Conservation (phyloP, 805 yeast genomes). For the Sugiyamaella chiloensis region DNA sequence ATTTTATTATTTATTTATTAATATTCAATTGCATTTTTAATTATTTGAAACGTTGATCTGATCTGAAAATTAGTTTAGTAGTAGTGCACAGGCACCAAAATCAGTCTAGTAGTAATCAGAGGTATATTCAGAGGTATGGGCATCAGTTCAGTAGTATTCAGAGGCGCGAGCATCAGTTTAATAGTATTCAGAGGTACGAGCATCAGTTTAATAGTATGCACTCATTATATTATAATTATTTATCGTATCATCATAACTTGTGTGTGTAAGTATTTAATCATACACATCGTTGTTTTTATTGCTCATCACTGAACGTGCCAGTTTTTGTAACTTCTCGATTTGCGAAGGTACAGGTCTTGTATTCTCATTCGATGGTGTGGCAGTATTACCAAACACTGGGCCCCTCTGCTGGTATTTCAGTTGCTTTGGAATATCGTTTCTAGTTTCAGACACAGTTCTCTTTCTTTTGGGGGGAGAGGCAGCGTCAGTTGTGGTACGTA, state of each 20-base stretch:
- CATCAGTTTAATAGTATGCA: too few relatives aligned
- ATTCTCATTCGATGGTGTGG: neutral
- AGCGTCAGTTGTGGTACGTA: too few relatives aligned
- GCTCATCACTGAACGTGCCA: conserved; percentile 6
- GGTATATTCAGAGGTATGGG: too few relatives aligned
- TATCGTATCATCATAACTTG: neutral
- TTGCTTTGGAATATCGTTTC: neutral
- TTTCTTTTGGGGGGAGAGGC: conserved; percentile 4
- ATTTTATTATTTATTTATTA: neutral
- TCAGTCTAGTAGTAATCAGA: too few relatives aligned
- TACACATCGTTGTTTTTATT: conserved; percentile 1
- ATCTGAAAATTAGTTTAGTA: too few relatives aligned
- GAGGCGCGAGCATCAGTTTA: too few relatives aligned
- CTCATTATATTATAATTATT: too few relatives aligned
- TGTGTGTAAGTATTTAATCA: neutral
- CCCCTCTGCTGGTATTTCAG: neutral
- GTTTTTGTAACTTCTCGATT: conserved; percentile 9
- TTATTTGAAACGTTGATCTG: too few relatives aligned
- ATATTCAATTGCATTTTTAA: neutral
- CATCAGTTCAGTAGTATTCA: too few relatives aligned
- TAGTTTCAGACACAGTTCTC: neutral
- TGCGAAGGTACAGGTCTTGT: conserved; percentile 7
- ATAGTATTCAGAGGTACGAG: too few relatives aligned
- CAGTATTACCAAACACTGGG: neutral
- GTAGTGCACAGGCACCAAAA: too few relatives aligned